Evolutionary conservation across 768 basidiomycete genomes (phyloP).

Genomic region (Calvatia gigantea): DNA sequence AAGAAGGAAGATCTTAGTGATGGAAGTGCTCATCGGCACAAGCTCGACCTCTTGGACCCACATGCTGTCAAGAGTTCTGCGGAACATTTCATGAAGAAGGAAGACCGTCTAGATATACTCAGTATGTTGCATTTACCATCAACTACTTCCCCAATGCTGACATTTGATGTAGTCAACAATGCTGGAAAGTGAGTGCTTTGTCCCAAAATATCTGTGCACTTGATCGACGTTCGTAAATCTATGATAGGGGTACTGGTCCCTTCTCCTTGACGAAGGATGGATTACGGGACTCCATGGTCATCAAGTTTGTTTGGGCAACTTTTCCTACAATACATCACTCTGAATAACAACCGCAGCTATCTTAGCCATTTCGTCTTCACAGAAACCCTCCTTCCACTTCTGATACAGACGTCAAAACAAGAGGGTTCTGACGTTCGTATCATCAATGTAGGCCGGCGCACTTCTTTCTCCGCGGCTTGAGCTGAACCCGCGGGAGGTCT

Average conservation of each 20-base stretch:
- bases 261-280: constrained; percentile 17
- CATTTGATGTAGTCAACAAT: constrained; percentile 49
- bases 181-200: constrained; percentile 22
- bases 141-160: background rate
- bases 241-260: constrained; percentile 9
- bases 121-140: constrained; percentile 28
- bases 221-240: background rate
- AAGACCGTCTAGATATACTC: constrained; percentile 54
- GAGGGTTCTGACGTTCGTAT: constrained; percentile 58
- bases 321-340: background rate
- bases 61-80: constrained; percentile 22
- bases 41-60: constrained; percentile 25
- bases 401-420: constrained; percentile 45
- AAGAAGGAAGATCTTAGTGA: constrained; percentile 17
- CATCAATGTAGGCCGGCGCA: constrained; percentile 42
- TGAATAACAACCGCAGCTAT: constrained; percentile 31
- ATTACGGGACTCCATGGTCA: constrained; percentile 11
- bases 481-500: constrained; percentile 22
- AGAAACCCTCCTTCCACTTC: constrained; percentile 46
- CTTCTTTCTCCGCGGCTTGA: background rate
- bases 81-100: constrained; percentile 19
- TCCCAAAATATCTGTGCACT: background rate
- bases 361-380: constrained; percentile 58
- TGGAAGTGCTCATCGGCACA: constrained; percentile 19
- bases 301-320: constrained; percentile 2